Evolutionary conservation across 345 rosid species (phyloP).

Genomic region (Brassica juncea): DNA sequence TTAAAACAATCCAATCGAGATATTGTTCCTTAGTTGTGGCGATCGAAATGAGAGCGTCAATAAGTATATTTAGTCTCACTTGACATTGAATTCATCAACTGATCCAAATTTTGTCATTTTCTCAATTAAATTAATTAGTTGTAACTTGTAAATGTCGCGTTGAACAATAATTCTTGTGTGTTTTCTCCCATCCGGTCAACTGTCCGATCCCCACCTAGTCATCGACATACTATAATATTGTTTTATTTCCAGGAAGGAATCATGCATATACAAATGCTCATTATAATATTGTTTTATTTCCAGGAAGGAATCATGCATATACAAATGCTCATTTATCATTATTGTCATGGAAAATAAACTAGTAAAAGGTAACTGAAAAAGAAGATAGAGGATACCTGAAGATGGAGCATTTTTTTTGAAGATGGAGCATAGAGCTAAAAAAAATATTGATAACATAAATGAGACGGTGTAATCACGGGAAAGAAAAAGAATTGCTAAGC

Average conservation of each 20-base stretch:
- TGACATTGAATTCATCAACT: not conserved
- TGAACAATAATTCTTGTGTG: not conserved
- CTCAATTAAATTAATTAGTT: not conserved
- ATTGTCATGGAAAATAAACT: not conserved
- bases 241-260: not conserved
- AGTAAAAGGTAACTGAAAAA: not conserved
- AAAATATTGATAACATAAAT: not conserved
- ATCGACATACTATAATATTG: not conserved
- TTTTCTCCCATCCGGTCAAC: conserved; percentile 19
- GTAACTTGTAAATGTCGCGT: not conserved
- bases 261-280: not conserved
- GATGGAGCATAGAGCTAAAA: not conserved
- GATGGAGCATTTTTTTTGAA: not conserved
- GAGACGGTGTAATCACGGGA: not conserved
- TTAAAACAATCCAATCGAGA: not conserved
- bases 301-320: too few species aligned
- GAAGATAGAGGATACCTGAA: not conserved
- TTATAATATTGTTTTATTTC: not conserved
- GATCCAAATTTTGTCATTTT: not conserved
- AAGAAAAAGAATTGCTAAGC: too few species aligned
- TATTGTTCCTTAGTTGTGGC: not conserved
- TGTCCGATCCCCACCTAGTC: not conserved
- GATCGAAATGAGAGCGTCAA: not conserved
- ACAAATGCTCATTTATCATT: not conserved
- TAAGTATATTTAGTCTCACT: not conserved